Evolutionary conservation across 164 flowering plant species (phyloP).

Genomic region (Vitis cinerea): DNA sequence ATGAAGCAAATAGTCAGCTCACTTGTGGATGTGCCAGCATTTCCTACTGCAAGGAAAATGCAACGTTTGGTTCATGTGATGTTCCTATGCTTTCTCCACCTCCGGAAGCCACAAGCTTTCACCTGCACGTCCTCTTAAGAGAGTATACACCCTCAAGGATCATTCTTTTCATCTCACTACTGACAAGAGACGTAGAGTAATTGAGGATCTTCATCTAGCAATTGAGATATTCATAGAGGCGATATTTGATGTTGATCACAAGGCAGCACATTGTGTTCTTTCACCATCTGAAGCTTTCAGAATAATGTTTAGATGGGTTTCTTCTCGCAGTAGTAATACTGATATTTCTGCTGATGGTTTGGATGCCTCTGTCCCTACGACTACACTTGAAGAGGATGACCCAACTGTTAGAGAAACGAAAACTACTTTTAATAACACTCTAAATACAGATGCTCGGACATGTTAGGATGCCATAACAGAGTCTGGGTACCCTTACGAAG

Average conservation of each 20-base stretch:
- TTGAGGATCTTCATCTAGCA: too few relatives aligned
- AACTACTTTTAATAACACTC: too few relatives aligned
- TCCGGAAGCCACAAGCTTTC: conserved; percentile 35
- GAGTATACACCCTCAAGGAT: conserved; percentile 51
- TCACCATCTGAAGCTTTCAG: conserved; percentile 60
- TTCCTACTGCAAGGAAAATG: conserved; percentile 47
- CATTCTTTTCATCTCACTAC: conserved; percentile 69
- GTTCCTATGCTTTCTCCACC: conserved; percentile 46
- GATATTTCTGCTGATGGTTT: conserved; percentile 20
- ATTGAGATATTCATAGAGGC: too few relatives aligned
- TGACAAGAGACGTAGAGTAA: conserved; percentile 91
- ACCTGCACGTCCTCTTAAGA: conserved; percentile 31
- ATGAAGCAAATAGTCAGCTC: conserved; percentile 40
- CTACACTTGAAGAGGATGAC: conserved; percentile 70
- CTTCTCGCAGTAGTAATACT: too few relatives aligned
- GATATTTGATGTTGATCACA: too few relatives aligned
- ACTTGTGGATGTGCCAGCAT: conserved; percentile 46
- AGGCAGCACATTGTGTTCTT: conserved; percentile 70
- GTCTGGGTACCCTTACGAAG: too few relatives aligned
- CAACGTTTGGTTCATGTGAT: conserved; percentile 44
- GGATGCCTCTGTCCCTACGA: conserved; percentile 41
- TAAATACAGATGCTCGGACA: too few relatives aligned
- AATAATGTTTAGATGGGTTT: conserved; percentile 43
- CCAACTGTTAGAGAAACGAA: conserved; percentile 69
- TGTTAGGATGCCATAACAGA: too few relatives aligned